Conservation (phyloP, 2,329 filamentous ascomycete species). For the Pseudopyrenochaeta lycopersici region DNA sequence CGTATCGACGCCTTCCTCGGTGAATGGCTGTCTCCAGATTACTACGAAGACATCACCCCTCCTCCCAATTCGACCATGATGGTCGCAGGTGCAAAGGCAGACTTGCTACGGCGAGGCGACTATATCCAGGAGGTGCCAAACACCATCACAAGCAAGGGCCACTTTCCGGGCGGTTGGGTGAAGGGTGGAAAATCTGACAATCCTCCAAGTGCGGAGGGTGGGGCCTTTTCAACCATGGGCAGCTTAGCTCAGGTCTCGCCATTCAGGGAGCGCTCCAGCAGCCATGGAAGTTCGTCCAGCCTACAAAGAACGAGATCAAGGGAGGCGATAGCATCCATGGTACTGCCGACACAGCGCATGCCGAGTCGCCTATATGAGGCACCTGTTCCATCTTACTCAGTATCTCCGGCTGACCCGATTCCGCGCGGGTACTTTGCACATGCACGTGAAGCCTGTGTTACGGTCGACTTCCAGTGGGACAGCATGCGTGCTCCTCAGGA, state of each 20-base stretch:
- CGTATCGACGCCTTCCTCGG: conserved; percentile 92
- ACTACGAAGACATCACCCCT: conserved; percentile 90
- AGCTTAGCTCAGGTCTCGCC: conserved; percentile 50
- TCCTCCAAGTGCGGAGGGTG: conserved; percentile 29
- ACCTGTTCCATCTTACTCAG: conserved; percentile 82
- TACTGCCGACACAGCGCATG: conserved; percentile 20
- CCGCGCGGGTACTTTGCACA: conserved; percentile 89
- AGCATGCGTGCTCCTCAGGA: conserved; percentile 79
- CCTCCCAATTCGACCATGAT: conserved; percentile 87
- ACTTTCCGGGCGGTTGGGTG: conserved; percentile 66
- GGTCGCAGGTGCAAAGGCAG: conserved; percentile 87
- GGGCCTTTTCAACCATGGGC: conserved; percentile 37
- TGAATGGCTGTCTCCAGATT: conserved; percentile 93
- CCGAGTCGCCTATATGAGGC: conserved; percentile 68
- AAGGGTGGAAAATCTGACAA: conserved; percentile 41
- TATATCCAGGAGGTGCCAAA: conserved; percentile 57
- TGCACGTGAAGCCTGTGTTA: conserved; percentile 83
- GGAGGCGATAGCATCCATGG: conserved; percentile 28
- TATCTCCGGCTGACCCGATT: conserved; percentile 81
- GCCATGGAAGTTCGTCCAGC: conserved; percentile 30
- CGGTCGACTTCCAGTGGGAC: conserved; percentile 96
- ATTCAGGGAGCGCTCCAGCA: conserved; percentile 59
- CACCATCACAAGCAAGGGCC: conserved; percentile 53
- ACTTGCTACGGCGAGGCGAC: conserved; percentile 80
- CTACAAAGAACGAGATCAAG: conserved; percentile 37